Base-by-base conservation (phyloP, 805 yeast genomes). In the Yamadazyma laniorum region DNA sequence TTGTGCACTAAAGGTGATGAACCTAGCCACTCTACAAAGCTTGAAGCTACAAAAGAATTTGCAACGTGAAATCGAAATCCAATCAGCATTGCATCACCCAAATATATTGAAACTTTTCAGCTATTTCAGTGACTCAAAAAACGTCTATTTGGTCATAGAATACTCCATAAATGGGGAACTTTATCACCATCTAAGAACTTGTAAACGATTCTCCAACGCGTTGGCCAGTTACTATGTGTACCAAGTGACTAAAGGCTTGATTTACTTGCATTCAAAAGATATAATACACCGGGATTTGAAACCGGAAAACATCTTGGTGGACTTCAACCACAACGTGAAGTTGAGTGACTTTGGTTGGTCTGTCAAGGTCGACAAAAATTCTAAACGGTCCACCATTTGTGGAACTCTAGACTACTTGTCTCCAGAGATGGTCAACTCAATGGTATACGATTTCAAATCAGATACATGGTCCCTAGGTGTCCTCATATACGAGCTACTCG, bases 321-420 rank as follows among this genome's bases (percentile, higher is more conserved):
- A 88, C 5, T 74, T 80, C 43, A 79, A 86, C 53, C 85, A 89
- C 46, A 76, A 75, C 17, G 72, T 91, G 38, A 91, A 90, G 57
- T 72, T 91, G 26, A 83, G 96, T 14, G 99, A 91, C 62, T 91
- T 93, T 58, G 99, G 99, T 11, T 91, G 97, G 97, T 84, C 95
- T 39, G 91, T 90, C 45, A 41, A 40, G 25, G 38, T 54, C 6
- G 36, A 47, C 16, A 32, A 51, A 2, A 29, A 40, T 14, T 43
- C 42, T 8, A 74, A 77, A 45, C 67, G 96, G 52, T 71, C 79
- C 12, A 91, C 98, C 0, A 75, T 93, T 67, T 93, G 98, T 61
- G 98, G 99, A 0, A 93, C 99, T 0, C 67, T 91, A 28, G 98
- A 93, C 61, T 91, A 91, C 51, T 63, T 93, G 12, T 95, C 98